Conservation (phyloP, 306 rosid species). For the Quercus robur region DNA sequence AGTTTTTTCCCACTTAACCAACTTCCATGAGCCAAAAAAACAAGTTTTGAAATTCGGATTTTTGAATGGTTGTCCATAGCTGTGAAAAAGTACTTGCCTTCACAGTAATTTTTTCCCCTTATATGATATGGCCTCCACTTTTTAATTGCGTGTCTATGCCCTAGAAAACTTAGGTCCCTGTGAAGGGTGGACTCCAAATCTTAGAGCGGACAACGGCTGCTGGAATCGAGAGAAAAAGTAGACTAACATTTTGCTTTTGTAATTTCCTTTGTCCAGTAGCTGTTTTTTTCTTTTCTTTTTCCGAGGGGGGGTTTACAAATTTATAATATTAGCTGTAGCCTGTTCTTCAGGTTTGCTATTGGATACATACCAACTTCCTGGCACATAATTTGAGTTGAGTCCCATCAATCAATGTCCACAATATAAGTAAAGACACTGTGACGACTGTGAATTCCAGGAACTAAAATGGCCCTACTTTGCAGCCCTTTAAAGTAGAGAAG, state of each 20-base stretch:
- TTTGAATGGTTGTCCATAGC: too few species aligned
- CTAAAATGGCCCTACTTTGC: neutral
- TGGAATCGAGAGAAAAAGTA: neutral
- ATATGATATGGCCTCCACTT: neutral
- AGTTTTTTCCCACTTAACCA: too few species aligned
- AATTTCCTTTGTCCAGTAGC: neutral
- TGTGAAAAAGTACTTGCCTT: too few species aligned
- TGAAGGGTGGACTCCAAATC: neutral
- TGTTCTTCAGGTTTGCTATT: too few species aligned
- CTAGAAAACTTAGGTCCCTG: neutral
- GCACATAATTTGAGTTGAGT: neutral
- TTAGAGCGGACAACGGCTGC: neutral
- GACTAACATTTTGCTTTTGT: neutral
- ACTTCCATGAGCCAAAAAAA: too few species aligned
- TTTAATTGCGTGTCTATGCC: neutral
- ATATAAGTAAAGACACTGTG: neutral
- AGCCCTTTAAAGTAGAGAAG: neutral
- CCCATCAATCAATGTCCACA: neutral
- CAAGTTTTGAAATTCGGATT: too few species aligned
- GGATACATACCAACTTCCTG: too few species aligned
- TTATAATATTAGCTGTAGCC: too few species aligned
- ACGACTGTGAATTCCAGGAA: neutral
- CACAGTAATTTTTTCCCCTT: too few species aligned
- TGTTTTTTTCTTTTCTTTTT: neutral
- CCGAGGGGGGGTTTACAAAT: too few species aligned